Evolutionary conservation across 1,139 yeast species (phyloP), one percentile per base, ranked within the genome.

Genomic region (Ogataea hybrid): DNA sequence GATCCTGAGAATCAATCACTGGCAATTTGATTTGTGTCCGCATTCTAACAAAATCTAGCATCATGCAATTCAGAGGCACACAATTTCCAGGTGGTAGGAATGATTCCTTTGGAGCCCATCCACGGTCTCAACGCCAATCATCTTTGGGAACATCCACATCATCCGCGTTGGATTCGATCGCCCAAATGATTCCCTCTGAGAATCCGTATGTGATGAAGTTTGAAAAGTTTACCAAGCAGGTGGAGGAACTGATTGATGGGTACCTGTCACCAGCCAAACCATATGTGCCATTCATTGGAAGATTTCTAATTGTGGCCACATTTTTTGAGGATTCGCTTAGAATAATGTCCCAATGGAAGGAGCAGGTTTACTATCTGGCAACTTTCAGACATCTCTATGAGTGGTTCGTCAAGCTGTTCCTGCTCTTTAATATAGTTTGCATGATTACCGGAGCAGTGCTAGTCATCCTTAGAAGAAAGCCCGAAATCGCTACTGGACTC

Each of bases 271-370:
- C 81, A 11, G 60, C 82, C 41, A 83, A 75, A 61, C 92, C 92
- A 0, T 82, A 79, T 53, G 81, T 83, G 25, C 97, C 97, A 11
- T 81, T 84, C 18, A 76, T 92, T 52, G 97, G 97, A 22, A 75
- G 98, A 46, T 81, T 87, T 48, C 77, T 90, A 56, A 89, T 92
- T 52, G 96, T 92, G 47, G 96, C 96, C 40, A 92, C 98, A 1
- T 92, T 90, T 62, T 79, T 81, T 56, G 98, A 92, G 65, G 98
- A 92, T 61, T 80, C 96, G 2, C 63, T 84, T 46, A 76, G 98
- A 63, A 87, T 92, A 57, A 60, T 82, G 46, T 71, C 89, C 12
- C 97, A 90, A 66, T 92, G 97, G 97, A 65, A 75, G 25, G 96
- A 89, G 58, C 98, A 92, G 65, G 88, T 88, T 23, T 83, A 80